These are phyloP conservation scores for Sarocladium strictum DNA, from an alignment of 2,329 filamentous ascomycete genomes.

Conservation along the genomic window DNA sequence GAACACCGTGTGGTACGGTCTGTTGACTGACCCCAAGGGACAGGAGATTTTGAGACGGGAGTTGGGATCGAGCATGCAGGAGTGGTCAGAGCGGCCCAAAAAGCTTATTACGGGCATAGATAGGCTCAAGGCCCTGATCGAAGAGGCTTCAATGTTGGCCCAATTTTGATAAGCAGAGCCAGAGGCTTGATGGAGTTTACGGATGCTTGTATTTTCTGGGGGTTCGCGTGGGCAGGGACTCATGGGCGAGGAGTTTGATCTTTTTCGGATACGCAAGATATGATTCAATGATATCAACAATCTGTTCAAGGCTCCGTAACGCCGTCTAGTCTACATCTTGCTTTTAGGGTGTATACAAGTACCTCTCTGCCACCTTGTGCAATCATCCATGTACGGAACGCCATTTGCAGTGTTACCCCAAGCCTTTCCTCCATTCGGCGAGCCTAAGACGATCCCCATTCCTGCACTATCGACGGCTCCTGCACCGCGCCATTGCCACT, in stretches of 20 bases:
- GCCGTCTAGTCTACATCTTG: too few species aligned
- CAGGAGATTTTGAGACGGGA: slow-evolving; percentile 20
- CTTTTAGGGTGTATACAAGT: slow-evolving; percentile 4
- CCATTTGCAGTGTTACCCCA: too few species aligned
- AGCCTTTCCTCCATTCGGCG: background rate
- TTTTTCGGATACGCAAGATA: too few species aligned
- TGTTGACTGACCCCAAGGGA: slow-evolving; percentile 16
- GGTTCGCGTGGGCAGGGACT: too few species aligned
- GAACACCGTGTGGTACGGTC: slow-evolving; percentile 20
- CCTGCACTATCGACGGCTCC: slow-evolving; percentile 25
- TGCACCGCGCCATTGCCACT: slow-evolving; percentile 31
- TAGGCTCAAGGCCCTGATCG: background rate
- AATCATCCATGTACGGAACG: too few species aligned
- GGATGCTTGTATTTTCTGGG: too few species aligned
- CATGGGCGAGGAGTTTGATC: too few species aligned
- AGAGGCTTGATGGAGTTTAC: too few species aligned
- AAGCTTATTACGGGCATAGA: slow-evolving; percentile 3
- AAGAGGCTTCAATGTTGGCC: slow-evolving; percentile 2
- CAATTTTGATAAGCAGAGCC: slow-evolving; percentile 4
- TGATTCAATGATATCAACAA: too few species aligned
- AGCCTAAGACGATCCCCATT: slow-evolving; percentile 22
- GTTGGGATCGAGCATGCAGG: slow-evolving; percentile 14
- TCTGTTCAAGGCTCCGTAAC: too few species aligned
- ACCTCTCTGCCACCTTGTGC: too few species aligned
- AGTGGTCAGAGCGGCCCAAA: background rate